Base-by-base conservation (phyloP, 352 stramenopile genomes). In the Chrysophaeum taylorii region DNA sequence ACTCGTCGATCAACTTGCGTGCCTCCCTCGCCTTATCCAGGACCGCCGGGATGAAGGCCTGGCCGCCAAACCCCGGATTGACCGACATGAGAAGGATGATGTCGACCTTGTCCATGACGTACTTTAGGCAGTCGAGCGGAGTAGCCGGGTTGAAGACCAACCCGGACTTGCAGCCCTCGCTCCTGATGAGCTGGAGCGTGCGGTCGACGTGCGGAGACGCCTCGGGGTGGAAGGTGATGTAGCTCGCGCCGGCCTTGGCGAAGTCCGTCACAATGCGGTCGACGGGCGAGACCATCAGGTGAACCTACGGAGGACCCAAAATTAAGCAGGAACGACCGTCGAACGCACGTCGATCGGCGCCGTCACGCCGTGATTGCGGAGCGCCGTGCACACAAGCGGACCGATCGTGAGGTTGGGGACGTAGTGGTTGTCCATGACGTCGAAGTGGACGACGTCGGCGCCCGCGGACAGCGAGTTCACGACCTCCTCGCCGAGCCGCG, bases 361-460 rank as follows among this genome's bases (percentile, higher is more conserved):
- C 21, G 85, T 93, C n/a, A 92, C 84, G 53, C 87, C 87, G 76
- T 92, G 84, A 64, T 89, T 82, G 61, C 85, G 81, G 41, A 92
- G 77, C 12, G 84, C 85, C 75, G 90, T 91, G 81, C 85, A 92
- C 0, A 92, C 86, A 77, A 92, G 88, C 42, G 87, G 87, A 71
- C 87, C 87, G 67, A 93, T 91, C 45, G 87, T 93, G 36, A 93
- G 79, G 76, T 92, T 93, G 53, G 87, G 87, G 0, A 93, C 85
- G 71, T 91, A 93, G 78, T 93, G 85, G 75, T 91, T 92, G 74
- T 93, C 87, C 86, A 92, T 93, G 18, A 93, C 85, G 75, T 93
- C 87, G 70, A 93, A 93, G 76, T 93, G 87, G 57, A 93, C 84
- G 68, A 92, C 85, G 78, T 93, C 87, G 41, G 85, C 85, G 60